Base-by-base conservation (phyloP, 805 yeast genomes). In the Lipomyces sp. region DNA sequence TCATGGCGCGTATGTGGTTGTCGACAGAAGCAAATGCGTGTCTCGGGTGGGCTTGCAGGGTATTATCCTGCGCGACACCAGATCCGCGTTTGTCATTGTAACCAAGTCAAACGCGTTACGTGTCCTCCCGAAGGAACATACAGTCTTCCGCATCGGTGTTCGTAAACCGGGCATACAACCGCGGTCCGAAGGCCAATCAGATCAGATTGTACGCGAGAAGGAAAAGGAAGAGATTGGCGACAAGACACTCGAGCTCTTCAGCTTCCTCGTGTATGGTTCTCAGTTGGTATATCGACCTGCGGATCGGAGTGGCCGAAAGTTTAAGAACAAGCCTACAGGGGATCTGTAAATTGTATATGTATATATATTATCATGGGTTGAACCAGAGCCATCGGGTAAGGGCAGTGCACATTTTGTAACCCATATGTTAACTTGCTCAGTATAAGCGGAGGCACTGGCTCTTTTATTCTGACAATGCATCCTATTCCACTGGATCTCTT, bases 291-390 rank as follows among this genome's bases (percentile, higher is more conserved):
- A 59, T 60, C 53, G 71, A 18, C 56, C 71, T 2, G 67, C 71
- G 18, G 71, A 68, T 54, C 57, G 71, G 24, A 62, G 71, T 29
- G 71, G 62, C 3, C 62, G 71, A 13, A 68, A 68, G 48, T 68
- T 68, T 54, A 68, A 68, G 42, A 24, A 57, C 50, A 66, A 66
- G 57, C 35, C 65, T 3, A 57, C 63, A 2, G 15, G 30, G 5
- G 63, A 54, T 60, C 5, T 60, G 50, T 57, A 32, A 24, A 32
- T 51, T 51, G 48, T 15, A 42, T 15, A 15, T 42, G 15, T n/a
- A 5, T 15, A 10, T 42, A 42, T 15, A 7, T 15, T 18, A 35
- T 35, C 39, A 24, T 24, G 24, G 24, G 1, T 24, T 24, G 24
- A 24, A 24, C 24, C 24, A 24, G 24, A 15, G 5, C 7, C 29